phyloP scores from a whole-genome alignment of 2,329 filamentous ascomycete species.

The Fusarium nelsonii region DNA sequence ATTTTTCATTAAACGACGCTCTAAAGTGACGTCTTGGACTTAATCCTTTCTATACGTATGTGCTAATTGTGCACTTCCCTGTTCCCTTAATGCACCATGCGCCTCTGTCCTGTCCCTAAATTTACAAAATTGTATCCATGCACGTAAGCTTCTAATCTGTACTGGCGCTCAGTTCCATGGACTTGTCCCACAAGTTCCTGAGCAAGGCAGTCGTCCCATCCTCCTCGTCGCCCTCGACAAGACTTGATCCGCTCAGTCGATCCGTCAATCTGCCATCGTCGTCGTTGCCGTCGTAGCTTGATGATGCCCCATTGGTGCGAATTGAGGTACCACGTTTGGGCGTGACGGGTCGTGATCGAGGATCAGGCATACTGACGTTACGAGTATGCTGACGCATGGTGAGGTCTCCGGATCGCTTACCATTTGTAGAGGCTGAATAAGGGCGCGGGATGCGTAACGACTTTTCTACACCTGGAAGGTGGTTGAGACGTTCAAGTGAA shows the following conservation, averaged over 20 bases:
- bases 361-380: conserved; percentile 56
- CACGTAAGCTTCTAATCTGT: conserved; percentile 33
- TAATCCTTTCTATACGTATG: conserved; percentile 22
- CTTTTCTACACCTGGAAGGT: conserved; percentile 65
- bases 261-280: conserved; percentile 58
- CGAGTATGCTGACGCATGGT: conserved; percentile 55
- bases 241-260: conserved; percentile 63
- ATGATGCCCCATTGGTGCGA: conserved; percentile 55
- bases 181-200: conserved; percentile 73
- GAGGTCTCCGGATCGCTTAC: conserved; percentile 52
- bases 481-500: conserved; percentile 62
- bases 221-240: conserved; percentile 63
- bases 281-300: conserved; percentile 62
- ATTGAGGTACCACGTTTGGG: conserved; percentile 54
- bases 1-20: conserved; percentile 13
- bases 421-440: conserved; percentile 54
- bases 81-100: conserved; percentile 18
- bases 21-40: conserved; percentile 18
- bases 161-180: conserved; percentile 68
- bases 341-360: conserved; percentile 48
- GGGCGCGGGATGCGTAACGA: conserved; percentile 62
- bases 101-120: conserved; percentile 15
- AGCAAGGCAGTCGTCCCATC: conserved; percentile 65
- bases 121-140: conserved; percentile 20
- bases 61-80: conserved; percentile 34